Percentiles rank a stretch among this genome's conserved stretches.
Conservation (phyloP, 805 yeast species). For the Candida maris region DNA sequence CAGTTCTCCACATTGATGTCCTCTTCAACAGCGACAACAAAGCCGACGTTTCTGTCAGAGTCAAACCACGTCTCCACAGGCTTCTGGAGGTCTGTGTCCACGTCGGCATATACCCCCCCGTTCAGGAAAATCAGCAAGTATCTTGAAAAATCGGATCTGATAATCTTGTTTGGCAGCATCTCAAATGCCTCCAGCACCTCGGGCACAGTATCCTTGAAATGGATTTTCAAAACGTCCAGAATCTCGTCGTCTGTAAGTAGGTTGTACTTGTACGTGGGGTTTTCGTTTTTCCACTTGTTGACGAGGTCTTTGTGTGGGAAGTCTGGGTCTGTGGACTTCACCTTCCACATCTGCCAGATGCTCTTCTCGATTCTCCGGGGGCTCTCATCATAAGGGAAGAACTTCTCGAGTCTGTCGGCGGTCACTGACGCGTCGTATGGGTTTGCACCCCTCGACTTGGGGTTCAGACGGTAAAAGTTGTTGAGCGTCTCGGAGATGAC, state of each 20-base stretch:
- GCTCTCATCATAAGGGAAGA: slow-evolving; percentile 32
- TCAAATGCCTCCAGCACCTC: slow-evolving; percentile 53
- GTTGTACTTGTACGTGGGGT: slow-evolving; percentile 31
- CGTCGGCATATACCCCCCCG: slow-evolving; percentile 62
- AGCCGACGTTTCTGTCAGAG: slow-evolving; percentile 48
- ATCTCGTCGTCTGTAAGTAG: slow-evolving; percentile 32
- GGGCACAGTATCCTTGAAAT: slow-evolving; percentile 38
- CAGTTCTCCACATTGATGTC: slow-evolving; percentile 53
- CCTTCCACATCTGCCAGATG: slow-evolving; percentile 36
- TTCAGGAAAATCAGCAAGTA: slow-evolving; percentile 49
- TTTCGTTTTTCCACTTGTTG: slow-evolving; percentile 33
- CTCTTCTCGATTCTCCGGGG: slow-evolving; percentile 32
- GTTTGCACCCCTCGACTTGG: slow-evolving; percentile 33
- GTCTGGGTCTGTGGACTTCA: slow-evolving; percentile 31
- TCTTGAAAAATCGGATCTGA: slow-evolving; percentile 53
- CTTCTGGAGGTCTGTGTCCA: slow-evolving; percentile 54
- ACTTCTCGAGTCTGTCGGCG: slow-evolving; percentile 27
- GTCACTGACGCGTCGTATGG: slow-evolving; percentile 32
- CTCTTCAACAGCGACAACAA: slow-evolving; percentile 51
- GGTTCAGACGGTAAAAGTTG: slow-evolving; percentile 30
- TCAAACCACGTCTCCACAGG: slow-evolving; percentile 61
- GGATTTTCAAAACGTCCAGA: slow-evolving; percentile 24
- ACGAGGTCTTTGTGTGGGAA: slow-evolving; percentile 32
- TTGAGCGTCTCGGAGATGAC: slow-evolving; percentile 27
- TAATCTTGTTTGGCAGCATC: slow-evolving; percentile 49